Base-by-base conservation (phyloP, 2,329 filamentous ascomycete species). In the Bipolaris bicolor region DNA sequence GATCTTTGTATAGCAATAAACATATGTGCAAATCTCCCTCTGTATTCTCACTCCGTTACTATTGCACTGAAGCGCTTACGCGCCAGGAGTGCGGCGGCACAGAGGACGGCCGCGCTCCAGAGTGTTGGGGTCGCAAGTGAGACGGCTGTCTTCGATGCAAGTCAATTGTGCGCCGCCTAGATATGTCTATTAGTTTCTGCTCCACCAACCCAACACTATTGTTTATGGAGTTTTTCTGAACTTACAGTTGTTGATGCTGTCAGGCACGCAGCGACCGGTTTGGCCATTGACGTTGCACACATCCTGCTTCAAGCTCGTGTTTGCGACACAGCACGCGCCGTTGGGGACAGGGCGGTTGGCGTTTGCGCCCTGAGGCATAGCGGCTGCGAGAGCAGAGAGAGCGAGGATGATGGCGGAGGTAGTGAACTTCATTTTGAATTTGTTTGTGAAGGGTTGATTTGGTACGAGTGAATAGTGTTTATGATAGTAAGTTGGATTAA, bases 231-330 rank as follows among this genome's bases (percentile, higher is more conserved):
- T 16, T 22, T 18, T n/a, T n/a, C 24, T 11, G 7, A 10, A 29
- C 26, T 57, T 58, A 70, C 68, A 72, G 53, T 64, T 63, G 48
- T 67, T 67, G 29, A 63, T 51, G 9, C 33, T 60, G 20, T 65
- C 65, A 15, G 68, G 69, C 20, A 72, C 67, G 41, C 69, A 72
- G 16, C 68, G 65, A 10, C 69, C 69, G 22, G 52, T 66, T 34
- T 58, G 54, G 10, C 69, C 69, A 20, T 70, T 71, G 33, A 71
- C 66, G 15, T 64, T 67, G 61, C 69, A 72, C 15, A 72, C 68
- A 44, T 71, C 69, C 53, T 72, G 68, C 62, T 72, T 71, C 60
- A 71, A 58, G 44, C 60, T 65, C n/a, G 67, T 66, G 57, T 66
- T 67, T 4, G 69, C 58, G 2, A 60, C 51, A 36, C 69, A 72